These are phyloP conservation scores for Neonectria punicea DNA, from an alignment of 2,329 filamentous ascomycete species.

Conservation along the genomic window DNA sequence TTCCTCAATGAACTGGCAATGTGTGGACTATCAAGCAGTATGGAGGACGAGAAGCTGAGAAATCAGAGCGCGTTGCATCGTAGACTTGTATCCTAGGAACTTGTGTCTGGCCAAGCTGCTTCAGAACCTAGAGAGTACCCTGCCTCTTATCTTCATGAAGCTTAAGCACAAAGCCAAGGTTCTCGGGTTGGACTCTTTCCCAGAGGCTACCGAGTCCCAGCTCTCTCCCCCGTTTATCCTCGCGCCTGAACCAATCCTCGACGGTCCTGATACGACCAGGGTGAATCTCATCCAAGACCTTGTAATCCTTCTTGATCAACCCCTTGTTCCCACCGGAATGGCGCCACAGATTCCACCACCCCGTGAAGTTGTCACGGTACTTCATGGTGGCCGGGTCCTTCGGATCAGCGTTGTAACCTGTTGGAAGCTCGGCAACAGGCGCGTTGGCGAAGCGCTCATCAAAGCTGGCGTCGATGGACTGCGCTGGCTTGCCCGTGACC, in stretches of 20 bases:
- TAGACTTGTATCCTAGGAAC: too few species aligned
- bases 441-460: neutral
- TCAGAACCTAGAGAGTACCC: neutral
- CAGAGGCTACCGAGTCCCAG: conserved; percentile 6
- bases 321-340: conserved; percentile 19
- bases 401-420: conserved; percentile 12
- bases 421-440: neutral
- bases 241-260: conserved; percentile 19
- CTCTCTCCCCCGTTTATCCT: conserved; percentile 4
- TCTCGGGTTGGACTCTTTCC: conserved; percentile 16
- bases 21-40: too few species aligned
- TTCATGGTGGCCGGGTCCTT: conserved; percentile 21
- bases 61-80: too few species aligned
- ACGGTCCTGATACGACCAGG: conserved; percentile 12
- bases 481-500: conserved; percentile 22
- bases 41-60: too few species aligned
- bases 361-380: conserved; percentile 17
- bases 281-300: conserved; percentile 27
- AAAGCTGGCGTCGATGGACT: conserved; percentile 4
- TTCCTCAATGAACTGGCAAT: too few species aligned
- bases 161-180: conserved; percentile 10
- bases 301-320: conserved; percentile 7
- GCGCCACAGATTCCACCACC: conserved; percentile 27
- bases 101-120: too few species aligned
- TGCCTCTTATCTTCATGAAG: conserved; percentile 5